Percentiles rank a stretch among this genome's conserved stretches.
These are phyloP conservation scores for Chalaropsis thielavioides DNA, from an alignment of 2,329 filamentous ascomycete species.

Conservation along the genomic window DNA sequence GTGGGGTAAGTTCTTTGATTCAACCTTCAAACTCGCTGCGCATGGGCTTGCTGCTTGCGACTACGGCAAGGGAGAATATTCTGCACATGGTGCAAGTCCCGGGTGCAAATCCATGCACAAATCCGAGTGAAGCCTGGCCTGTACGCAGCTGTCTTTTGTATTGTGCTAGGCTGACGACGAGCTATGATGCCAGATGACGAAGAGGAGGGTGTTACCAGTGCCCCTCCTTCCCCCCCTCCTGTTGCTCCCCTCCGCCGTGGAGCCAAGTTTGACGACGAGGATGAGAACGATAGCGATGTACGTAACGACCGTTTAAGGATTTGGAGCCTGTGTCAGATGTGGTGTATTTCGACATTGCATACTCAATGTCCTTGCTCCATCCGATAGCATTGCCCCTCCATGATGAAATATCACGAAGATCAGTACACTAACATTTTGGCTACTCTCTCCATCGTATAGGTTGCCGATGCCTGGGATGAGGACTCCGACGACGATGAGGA, in stretches of 20 bases:
- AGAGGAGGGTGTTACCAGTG: conserved; percentile 27
- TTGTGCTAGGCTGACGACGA: neutral
- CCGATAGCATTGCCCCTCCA: neutral
- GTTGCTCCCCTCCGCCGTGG: conserved; percentile 29
- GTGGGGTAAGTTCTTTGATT: conserved; percentile 28
- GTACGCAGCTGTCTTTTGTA: neutral
- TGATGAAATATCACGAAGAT: neutral
- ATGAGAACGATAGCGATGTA: conserved; percentile 68
- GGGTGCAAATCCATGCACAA: neutral
- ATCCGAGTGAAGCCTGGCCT: neutral
- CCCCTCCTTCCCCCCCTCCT: conserved; percentile 25
- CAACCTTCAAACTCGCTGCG: conserved; percentile 6
- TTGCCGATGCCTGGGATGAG: conserved; percentile 92
- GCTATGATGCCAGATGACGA: conserved; percentile 27
- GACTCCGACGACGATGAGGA: conserved; percentile 72
- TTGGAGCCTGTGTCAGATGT: neutral
- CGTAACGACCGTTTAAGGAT: conserved; percentile 22
- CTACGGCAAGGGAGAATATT: neutral
- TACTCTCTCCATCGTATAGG: conserved; percentile 34
- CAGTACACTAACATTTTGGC: neutral
- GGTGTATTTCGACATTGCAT: neutral
- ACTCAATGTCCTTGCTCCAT: neutral
- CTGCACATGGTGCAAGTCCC: neutral
- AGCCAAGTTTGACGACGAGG: conserved; percentile 77
- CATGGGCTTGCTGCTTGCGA: conserved; percentile 14